Evolutionary conservation across 1,284 basidiomycete species (phyloP).

Genomic region (Puccinia horiana): DNA sequence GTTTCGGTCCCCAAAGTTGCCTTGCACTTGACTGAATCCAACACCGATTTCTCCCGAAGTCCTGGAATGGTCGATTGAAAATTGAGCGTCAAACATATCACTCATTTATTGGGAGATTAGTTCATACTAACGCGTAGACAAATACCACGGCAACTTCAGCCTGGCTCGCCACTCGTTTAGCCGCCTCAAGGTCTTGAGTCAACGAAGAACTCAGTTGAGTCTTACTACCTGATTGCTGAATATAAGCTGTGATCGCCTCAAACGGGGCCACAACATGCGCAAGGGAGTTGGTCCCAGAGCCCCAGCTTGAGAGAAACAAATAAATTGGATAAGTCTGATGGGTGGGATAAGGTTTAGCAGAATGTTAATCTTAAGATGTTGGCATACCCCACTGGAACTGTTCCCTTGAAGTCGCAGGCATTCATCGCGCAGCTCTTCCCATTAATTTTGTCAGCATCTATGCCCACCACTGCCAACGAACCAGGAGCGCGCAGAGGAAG

Average conservation of each 20-base stretch:
- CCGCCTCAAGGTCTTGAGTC: neutral
- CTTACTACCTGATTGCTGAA: slow-evolving; percentile 16
- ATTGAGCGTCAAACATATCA: neutral
- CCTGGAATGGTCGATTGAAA: neutral
- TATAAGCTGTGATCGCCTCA: slow-evolving; percentile 25
- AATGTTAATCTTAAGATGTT: neutral
- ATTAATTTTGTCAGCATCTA: slow-evolving; percentile 32
- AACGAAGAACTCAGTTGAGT: neutral
- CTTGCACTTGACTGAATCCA: slow-evolving; percentile 39
- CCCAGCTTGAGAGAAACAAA: slow-evolving; percentile 4
- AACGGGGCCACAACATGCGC: slow-evolving; percentile 32
- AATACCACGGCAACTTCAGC: slow-evolving; percentile 42
- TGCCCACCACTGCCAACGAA: slow-evolving; percentile 28
- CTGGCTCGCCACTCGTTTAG: neutral
- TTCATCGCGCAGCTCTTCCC: neutral
- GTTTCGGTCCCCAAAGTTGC: slow-evolving; percentile 41
- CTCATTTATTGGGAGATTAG: neutral
- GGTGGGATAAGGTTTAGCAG: neutral
- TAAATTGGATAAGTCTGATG: neutral
- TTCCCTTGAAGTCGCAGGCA: neutral
- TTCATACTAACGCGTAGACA: slow-evolving; percentile 21
- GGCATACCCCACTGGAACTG: neutral
- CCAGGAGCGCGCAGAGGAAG: slow-evolving; percentile 51
- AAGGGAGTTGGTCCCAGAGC: slow-evolving; percentile 31
- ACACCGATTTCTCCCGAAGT: slow-evolving; percentile 12